These are phyloP conservation scores for Fusarium papillatum DNA, from an alignment of 2,329 filamentous ascomycete genomes.

Conservation along the genomic window DNA sequence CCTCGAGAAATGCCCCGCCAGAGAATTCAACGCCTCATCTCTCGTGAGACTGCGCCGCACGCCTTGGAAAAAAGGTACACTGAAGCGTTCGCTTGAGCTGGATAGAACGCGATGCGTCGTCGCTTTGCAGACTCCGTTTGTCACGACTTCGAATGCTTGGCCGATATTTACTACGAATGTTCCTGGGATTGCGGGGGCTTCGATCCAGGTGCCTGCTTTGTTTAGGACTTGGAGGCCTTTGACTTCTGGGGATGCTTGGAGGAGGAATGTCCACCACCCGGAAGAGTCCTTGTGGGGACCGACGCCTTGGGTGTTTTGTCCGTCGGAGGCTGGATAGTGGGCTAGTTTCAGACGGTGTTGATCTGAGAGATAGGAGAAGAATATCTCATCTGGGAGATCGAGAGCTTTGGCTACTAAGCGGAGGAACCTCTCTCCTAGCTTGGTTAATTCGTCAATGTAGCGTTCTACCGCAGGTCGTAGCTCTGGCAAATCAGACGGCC, in stretches of 20 bases:
- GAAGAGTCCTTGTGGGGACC: slow-evolving; percentile 74
- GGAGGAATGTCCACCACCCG: slow-evolving; percentile 75
- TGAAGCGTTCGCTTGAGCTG: slow-evolving; percentile 52
- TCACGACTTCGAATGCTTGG: slow-evolving; percentile 70
- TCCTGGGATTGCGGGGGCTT: slow-evolving; percentile 59
- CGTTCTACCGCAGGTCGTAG: slow-evolving; percentile 55
- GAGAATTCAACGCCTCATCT: slow-evolving; percentile 53
- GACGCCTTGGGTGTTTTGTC: slow-evolving; percentile 61
- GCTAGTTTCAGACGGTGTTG: slow-evolving; percentile 73
- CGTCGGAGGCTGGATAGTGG: slow-evolving; percentile 58
- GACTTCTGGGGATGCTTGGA: slow-evolving; percentile 67
- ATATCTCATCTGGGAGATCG: slow-evolving; percentile 59
- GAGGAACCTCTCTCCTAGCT: slow-evolving; percentile 66
- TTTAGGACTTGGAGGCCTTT: slow-evolving; percentile 66
- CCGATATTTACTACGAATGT: slow-evolving; percentile 72
- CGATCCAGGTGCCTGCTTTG: slow-evolving; percentile 61
- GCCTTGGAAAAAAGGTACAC: slow-evolving; percentile 63
- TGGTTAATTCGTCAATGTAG: slow-evolving; percentile 66
- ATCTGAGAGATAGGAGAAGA: slow-evolving; percentile 65
- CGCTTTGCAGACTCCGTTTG: slow-evolving; percentile 65
- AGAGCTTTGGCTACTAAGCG: slow-evolving; percentile 69
- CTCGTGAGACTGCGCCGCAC: slow-evolving; percentile 61
- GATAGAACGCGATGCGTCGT: slow-evolving; percentile 62
- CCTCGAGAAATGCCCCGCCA: slow-evolving; percentile 54
- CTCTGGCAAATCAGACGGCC: slow-evolving; percentile 53